A percentile compares a stretch with the other conserved stretches of the same genome.
Conservation (phyloP, 2,329 filamentous ascomycete genomes). For the Alternaria incomplexa region DNA sequence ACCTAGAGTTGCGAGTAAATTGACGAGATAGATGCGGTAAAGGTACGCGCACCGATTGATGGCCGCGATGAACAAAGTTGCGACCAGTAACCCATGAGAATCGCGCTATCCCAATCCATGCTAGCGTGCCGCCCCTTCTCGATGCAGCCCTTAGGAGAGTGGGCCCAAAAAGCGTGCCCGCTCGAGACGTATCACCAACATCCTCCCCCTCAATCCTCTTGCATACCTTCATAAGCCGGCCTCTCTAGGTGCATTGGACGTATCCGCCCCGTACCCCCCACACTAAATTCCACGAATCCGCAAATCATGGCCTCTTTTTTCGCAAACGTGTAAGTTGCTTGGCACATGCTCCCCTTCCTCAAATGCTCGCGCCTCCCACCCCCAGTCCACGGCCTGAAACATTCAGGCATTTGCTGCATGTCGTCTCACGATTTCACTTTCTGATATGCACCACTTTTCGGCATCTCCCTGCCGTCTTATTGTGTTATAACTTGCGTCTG, state of each 20-base stretch:
- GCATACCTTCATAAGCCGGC: constrained; percentile 29
- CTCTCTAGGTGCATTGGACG: constrained; percentile 15
- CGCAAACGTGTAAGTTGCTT: constrained; percentile 52
- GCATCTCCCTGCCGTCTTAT: constrained; percentile 1
- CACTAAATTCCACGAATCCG: constrained; percentile 13
- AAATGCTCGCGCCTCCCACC: constrained; percentile 28
- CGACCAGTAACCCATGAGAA: constrained; percentile 25
- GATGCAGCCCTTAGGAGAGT: constrained; percentile 25
- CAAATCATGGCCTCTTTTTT: constrained; percentile 50
- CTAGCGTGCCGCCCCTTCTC: constrained; percentile 40
- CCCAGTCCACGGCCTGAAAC: constrained; percentile 34
- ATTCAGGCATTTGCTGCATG: constrained; percentile 35
- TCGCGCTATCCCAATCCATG: constrained; percentile 24
- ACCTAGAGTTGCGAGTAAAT: neutral
- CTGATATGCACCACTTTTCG: constrained; percentile 18
- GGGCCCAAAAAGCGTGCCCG: constrained; percentile 35
- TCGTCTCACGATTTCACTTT: constrained; percentile 30
- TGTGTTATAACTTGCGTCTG: constrained; percentile 7
- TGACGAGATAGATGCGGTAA: constrained; percentile 4
- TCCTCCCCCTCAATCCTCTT: constrained; percentile 27
- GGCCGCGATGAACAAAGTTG: constrained; percentile 29
- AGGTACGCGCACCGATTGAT: constrained; percentile 1
- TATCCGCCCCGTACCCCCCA: constrained; percentile 10
- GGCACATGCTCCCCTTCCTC: constrained; percentile 39
- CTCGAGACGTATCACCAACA: constrained; percentile 43